phyloP scores from a whole-genome alignment of 2,329 filamentous ascomycete genomes.

The Colletotrichum lupini region DNA sequence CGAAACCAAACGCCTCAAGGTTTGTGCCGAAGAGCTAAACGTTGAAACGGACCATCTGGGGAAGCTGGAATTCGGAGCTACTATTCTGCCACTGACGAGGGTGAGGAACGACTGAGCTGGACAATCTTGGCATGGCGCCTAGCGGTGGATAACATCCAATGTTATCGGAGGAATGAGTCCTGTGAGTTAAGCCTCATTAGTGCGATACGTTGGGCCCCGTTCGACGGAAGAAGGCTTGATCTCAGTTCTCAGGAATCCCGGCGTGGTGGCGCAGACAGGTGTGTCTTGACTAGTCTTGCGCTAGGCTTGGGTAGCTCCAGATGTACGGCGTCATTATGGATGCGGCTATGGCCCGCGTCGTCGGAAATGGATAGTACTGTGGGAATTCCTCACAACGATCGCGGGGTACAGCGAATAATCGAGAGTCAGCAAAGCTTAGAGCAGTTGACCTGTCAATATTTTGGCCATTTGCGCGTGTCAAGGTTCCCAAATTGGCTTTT shows the following conservation, averaged over 20 bases:
- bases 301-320: background rate
- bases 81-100: conserved; percentile 28
- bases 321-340: conserved; percentile 10
- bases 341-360: background rate
- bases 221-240: background rate
- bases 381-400: background rate
- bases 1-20: background rate
- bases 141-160: background rate
- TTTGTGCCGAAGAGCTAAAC: background rate
- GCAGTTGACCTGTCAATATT: background rate
- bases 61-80: background rate
- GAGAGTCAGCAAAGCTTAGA: background rate
- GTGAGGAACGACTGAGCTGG: background rate
- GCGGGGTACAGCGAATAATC: background rate
- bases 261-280: background rate
- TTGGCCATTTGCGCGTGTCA: background rate
- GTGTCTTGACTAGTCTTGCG: background rate
- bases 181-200: background rate
- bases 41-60: background rate
- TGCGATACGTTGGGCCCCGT: background rate
- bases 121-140: conserved; percentile 24
- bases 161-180: background rate
- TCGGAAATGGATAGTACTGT: background rate
- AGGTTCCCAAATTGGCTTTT: background rate
- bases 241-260: background rate